Percentiles rank a stretch among this genome's conserved stretches.
Evolutionary conservation across 495 filamentous ascomycete genomes (phyloP).

Genomic region (Aspergillus egyptiacus): DNA sequence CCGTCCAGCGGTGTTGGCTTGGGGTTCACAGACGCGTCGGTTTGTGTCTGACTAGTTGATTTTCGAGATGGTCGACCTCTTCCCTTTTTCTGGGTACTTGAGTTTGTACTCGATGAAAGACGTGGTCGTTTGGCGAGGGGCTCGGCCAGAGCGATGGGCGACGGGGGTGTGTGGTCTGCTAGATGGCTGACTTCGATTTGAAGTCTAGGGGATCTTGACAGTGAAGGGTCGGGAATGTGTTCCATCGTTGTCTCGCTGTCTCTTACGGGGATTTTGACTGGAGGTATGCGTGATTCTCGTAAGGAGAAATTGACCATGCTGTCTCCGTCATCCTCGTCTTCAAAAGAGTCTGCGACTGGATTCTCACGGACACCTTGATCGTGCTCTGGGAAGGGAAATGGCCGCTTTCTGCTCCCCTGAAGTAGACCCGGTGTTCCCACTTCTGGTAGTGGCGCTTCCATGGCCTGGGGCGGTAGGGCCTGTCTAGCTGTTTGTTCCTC

Average conservation of each 20-base stretch:
- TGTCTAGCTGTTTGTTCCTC: slow-evolving; percentile 26
- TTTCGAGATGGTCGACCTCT: slow-evolving; percentile 29
- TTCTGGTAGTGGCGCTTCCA: slow-evolving; percentile 25
- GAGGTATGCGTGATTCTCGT: slow-evolving; percentile 14
- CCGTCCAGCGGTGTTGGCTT: slow-evolving; percentile 16
- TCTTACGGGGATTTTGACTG: slow-evolving; percentile 26
- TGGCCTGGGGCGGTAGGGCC: not conserved
- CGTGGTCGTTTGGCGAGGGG: slow-evolving; percentile 31
- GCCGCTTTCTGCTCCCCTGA: slow-evolving; percentile 34
- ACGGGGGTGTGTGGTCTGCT: slow-evolving; percentile 10
- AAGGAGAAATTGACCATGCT: slow-evolving; percentile 29
- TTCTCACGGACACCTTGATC: slow-evolving; percentile 23
- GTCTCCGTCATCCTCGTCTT: slow-evolving; percentile 24
- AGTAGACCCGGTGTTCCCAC: slow-evolving; percentile 36
- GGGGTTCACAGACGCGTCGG: slow-evolving; percentile 13
- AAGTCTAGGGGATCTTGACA: slow-evolving; percentile 11
- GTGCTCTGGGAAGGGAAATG: slow-evolving; percentile 33
- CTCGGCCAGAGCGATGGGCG: slow-evolving; percentile 9
- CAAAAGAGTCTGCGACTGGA: slow-evolving; percentile 34
- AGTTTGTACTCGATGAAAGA: slow-evolving; percentile 13
- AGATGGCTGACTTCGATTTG: slow-evolving; percentile 17
- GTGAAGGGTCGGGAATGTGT: slow-evolving; percentile 1
- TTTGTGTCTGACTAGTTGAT: slow-evolving; percentile 23
- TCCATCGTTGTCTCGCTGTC: not conserved
- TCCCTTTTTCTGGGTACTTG: slow-evolving; percentile 15